These are phyloP conservation scores for Camellia lanceoleosa DNA, from an alignment of 148 eudicot genomes.

Conservation along the genomic window DNA sequence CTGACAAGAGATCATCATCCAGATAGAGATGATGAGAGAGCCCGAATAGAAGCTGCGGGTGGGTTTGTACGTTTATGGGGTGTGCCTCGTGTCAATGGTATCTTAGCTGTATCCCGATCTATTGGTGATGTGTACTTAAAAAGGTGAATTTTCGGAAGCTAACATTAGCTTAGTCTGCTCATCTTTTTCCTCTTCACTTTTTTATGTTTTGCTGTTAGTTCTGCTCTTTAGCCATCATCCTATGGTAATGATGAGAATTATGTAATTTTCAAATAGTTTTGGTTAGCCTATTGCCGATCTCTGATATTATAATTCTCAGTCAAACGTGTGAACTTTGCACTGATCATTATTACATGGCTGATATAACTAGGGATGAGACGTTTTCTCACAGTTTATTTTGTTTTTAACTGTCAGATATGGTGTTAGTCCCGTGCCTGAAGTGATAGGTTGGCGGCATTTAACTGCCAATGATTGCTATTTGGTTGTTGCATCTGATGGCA, in stretches of 20 bases:
- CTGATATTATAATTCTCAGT: neutral
- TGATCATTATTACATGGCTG: neutral
- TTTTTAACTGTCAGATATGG: constrained; percentile 26
- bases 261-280: neutral
- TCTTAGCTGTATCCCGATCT: constrained; percentile 51
- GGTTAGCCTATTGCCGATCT: neutral
- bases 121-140: constrained; percentile 27
- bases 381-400: neutral
- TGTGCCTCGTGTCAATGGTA: constrained; percentile 55
- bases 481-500: constrained; percentile 54
- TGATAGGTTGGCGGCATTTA: constrained; percentile 40
- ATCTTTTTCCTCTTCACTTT: neutral
- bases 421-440: constrained; percentile 40
- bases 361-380: neutral
- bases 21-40: constrained; percentile 78
- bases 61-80: constrained; percentile 50
- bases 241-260: neutral
- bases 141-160: constrained; percentile 19
- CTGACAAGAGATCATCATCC: constrained; percentile 84
- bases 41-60: constrained; percentile 75
- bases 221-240: neutral
- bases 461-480: constrained; percentile 30
- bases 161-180: neutral
- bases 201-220: neutral
- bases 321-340: neutral